Base-by-base conservation (phyloP, 2,329 filamentous ascomycete species). In the Aureobasidium mangrovei region DNA sequence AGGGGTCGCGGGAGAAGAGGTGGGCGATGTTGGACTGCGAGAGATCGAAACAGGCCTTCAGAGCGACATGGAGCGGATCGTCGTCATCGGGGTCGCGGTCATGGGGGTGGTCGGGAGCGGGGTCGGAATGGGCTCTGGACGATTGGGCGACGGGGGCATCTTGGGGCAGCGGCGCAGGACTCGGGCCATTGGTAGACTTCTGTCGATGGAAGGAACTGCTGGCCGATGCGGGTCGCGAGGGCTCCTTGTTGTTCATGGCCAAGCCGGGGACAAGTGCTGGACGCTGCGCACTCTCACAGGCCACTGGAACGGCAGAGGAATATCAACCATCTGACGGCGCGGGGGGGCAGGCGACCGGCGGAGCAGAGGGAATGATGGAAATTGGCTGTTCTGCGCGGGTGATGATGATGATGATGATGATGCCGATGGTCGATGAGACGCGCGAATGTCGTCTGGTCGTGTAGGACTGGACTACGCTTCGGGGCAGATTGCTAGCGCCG, bases 11-110 rank as follows among this genome's bases (percentile, higher is more conserved):
- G 38, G 76, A 75, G 67, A 95, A 94, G n/a, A 96, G 74, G 40
- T 82, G 75, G 59, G 83, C 80, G 64, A 96, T 84, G 71, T 83
- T 85, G 62, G 82, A 79, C 71, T 96, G 89, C 63, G 82, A 85
- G 69, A 81, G 81, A 66, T 81, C 81, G 76, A 87, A 95, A 54
- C 91, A 74, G 56, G 88, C 82, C 67, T 82, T 81, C 70, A 96
- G 93, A 66, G 84, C 76, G 65, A 67, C 64, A 44, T 72, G 67
- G 58, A 71, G 64, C 49, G 72, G 70, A 63, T 77, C 74, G 57
- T 77, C 73, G 59, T 75, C 73, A 47, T 64, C 65, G 55, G 31
- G 49, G 9, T 53, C 49, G 40, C 49, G 49, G 26, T 53, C 49
- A 31, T 35, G 49, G 31, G 49, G 49, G 26, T 43, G 24, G 32